Base-by-base conservation (phyloP, 2,329 filamentous ascomycete species). In the Fusarium phyllophilum region DNA sequence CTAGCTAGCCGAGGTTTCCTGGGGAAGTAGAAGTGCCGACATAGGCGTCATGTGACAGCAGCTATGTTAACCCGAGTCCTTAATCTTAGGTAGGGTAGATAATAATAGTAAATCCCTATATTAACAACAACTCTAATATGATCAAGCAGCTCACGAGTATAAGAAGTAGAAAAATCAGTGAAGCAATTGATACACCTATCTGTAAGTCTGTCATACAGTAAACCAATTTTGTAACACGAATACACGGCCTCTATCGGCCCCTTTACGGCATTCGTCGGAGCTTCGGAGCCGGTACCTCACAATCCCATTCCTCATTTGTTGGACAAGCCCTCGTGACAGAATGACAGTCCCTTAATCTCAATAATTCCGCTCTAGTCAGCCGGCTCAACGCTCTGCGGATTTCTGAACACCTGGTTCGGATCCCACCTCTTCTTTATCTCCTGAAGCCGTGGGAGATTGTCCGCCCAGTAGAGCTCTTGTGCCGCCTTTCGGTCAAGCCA, bases 401-500 rank as follows among this genome's bases (percentile, higher is more conserved):
- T 83, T 66, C 82, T 80, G 52, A 85, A 84, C 9, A 85, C 54
- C 38, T 85, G 77, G 0, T 70, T 67, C 10, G 84, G 82, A 44
- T 85, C 82, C 31, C 83, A 72, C 5, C 13, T 62, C 38, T 77
- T 78, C 77, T 85, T 85, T 60, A 84, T 76, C 12, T 68, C 55
- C 64, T 75, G 78, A 56, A 85, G 70, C 48, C 70, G 79, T 9
- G 74, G 55, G 26, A 85, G 71, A 22, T 84, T 81, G 7, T 39
- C 46, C 8, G 81, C 83, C 82, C 81, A 85, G 75, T 85, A 85
- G 46, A 78, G 74, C 34, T 49, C 41, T 65, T 84, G 81, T 6
- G 83, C 83, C 14, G 79, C 72, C 6, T 72, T 73, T 42, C 84
- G 78, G n/a, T 78, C 65, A 39, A 91, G 77, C 9, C 79, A 79